These are phyloP conservation scores for Edaphochlamys debaryana DNA, from an alignment of 139 green algal genomes.

Conservation along the genomic window DNA sequence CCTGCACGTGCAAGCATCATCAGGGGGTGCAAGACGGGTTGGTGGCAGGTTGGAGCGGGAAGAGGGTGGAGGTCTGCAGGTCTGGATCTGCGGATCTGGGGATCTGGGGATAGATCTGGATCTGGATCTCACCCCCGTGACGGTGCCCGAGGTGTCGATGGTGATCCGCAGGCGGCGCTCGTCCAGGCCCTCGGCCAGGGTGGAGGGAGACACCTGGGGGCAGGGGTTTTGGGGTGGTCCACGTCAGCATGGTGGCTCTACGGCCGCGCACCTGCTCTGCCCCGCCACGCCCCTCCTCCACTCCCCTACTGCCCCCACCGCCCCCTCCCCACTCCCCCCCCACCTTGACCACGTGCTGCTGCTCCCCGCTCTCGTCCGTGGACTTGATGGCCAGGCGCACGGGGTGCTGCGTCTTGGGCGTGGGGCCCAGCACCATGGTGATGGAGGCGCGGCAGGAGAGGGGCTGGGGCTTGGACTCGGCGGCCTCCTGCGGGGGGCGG, in stretches of 20 bases:
- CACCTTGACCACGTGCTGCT: conserved; percentile 42
- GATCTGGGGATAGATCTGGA: too few species aligned
- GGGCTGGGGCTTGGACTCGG: conserved; percentile 27
- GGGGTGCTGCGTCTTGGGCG: conserved; percentile 24
- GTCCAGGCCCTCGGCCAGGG: conserved; percentile 41
- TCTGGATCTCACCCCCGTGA: conserved; percentile 17
- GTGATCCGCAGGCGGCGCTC: conserved; percentile 51
- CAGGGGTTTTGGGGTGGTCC: too few species aligned
- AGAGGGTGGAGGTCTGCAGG: too few species aligned
- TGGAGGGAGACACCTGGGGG: background rate
- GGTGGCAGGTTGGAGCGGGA: too few species aligned
- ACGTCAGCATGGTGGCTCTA: too few species aligned
- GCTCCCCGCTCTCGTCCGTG: conserved; percentile 34
- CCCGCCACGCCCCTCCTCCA: too few species aligned
- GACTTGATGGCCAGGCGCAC: conserved; percentile 26
- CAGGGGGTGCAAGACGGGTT: too few species aligned
- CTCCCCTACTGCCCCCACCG: too few species aligned
- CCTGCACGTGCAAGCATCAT: background rate
- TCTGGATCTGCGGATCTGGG: too few species aligned
- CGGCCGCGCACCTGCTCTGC: too few species aligned
- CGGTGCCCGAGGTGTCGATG: conserved; percentile 48
- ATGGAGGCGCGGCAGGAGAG: conserved; percentile 28
- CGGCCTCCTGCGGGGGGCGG: conserved; percentile 4
- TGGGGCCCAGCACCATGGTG: conserved; percentile 32
- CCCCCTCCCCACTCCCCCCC: too few species aligned